Base-by-base conservation (phyloP, 2,329 filamentous ascomycete genomes). In the Cadophora gregata region DNA sequence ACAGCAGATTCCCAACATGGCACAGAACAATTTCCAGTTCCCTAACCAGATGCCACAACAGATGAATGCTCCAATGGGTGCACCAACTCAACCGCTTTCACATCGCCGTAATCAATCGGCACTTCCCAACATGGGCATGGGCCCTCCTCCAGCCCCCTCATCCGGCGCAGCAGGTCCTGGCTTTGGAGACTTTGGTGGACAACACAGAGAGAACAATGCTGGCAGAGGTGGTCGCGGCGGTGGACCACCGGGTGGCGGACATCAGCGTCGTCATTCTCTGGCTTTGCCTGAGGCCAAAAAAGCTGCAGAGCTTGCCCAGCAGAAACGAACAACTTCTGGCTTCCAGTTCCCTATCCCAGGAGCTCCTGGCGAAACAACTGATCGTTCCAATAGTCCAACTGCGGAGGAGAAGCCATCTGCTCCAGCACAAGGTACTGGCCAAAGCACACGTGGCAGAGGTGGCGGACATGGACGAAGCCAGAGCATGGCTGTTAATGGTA, bases 21-120 rank as follows among this genome's bases (percentile, higher is more conserved):
- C 91, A 72, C 91, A 93, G 79, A 89, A 89, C 78, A 89, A 90
- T 74, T 98, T 97, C 80, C 95, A 97, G 78, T 97, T 97, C 78
- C 92, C 93, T 63, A 88, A 87, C 76, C 92, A 92, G 82, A 83
- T 91, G 77, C 86, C 87, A 76, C 89, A 90, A 75, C 89, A 91
- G 80, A 89, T 90, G 77, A 91, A 89, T 71, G 85, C 92, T 42
- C 85, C 88, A 64, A 88, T 95, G 87, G 91, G 89, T 74, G 84
- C 91, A 70, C 90, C 92, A 51, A 89, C 86, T 69, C 93, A 96
- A 79, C 90, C 92, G 71, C 84, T 90, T 74, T 90, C 93, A 80
- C 96, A 99, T 86, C 93, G 96, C 80, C 93, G 96, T 83, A 98
- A 98, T 84, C 95, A 97, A 82, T 98, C 96, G 78, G 95, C 95